phyloP scores from a whole-genome alignment of 2,329 filamentous ascomycete genomes.

The Scopulariopsis brevicaulis region DNA sequence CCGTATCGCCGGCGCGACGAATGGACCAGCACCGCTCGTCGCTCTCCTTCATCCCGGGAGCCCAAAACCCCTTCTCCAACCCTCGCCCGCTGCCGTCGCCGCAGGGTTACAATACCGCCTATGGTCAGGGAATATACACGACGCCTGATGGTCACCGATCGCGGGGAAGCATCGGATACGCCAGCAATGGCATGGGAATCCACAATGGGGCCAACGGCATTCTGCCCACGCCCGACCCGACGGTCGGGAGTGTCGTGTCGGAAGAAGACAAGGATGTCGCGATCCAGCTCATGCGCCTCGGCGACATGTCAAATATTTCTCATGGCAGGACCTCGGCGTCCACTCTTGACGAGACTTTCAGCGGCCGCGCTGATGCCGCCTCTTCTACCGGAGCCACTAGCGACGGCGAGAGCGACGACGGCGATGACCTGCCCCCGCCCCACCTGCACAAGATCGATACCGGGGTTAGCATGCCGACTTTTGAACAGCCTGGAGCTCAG shows the following conservation, averaged over 20 bases:
- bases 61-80: constrained; percentile 71
- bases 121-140: constrained; percentile 44
- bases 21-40: constrained; percentile 59
- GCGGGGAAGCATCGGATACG: constrained; percentile 50
- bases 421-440: constrained; percentile 47
- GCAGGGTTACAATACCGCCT: constrained; percentile 55
- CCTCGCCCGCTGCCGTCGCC: constrained; percentile 72
- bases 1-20: constrained; percentile 81
- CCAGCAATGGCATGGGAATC: constrained; percentile 26
- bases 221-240: constrained; percentile 91
- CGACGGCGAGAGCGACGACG: constrained; percentile 59
- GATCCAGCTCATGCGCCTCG: constrained; percentile 90
- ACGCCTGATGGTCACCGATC: constrained; percentile 58
- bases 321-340: constrained; percentile 89
- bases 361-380: constrained; percentile 73
- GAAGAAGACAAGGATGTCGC: constrained; percentile 92
- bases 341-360: constrained; percentile 86
- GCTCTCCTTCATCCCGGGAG: constrained; percentile 64
- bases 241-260: constrained; percentile 90
- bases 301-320: constrained; percentile 75
- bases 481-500: constrained; percentile 39
- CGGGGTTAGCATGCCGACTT: constrained; percentile 29
- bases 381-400: constrained; percentile 81
- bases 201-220: constrained; percentile 24
- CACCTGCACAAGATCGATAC: constrained; percentile 45